Conservation (phyloP, 2,329 filamentous ascomycete genomes). For the Ilyonectria robusta region DNA sequence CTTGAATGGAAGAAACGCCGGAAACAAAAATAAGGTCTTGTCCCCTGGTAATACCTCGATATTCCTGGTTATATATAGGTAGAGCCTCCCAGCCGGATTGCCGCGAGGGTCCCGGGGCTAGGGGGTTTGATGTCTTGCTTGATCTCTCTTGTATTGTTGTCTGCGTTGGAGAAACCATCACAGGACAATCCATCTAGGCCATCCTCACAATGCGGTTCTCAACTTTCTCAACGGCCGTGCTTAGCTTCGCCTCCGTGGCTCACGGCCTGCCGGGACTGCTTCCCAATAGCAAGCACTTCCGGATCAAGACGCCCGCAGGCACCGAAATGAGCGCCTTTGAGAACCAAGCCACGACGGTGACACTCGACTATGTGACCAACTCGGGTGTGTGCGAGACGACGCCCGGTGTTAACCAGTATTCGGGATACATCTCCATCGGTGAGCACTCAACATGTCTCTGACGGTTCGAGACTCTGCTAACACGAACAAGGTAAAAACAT, state of each 20-base stretch:
- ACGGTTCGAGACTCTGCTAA: not conserved
- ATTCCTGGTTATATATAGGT: not conserved
- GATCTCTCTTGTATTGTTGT: not conserved
- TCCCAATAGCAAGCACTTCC: slow-evolving; percentile 38
- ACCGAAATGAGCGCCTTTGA: slow-evolving; percentile 34
- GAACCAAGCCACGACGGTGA: slow-evolving; percentile 39
- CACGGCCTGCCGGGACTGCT: slow-evolving; percentile 37
- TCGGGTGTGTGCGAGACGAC: slow-evolving; percentile 68
- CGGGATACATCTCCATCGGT: slow-evolving; percentile 74
- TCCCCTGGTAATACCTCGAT: not conserved
- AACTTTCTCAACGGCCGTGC: slow-evolving; percentile 31
- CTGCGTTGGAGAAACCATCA: not conserved
- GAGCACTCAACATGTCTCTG: slow-evolving; percentile 40
- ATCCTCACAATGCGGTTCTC: slow-evolving; percentile 39
- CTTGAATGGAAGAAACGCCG: not conserved
- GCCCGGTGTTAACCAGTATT: slow-evolving; percentile 74
- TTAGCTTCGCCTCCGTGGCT: slow-evolving; percentile 35
- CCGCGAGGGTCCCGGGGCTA: not conserved
- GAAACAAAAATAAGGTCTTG: slow-evolving; percentile 5
- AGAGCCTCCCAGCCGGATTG: not conserved
- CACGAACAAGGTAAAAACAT: slow-evolving; percentile 40
- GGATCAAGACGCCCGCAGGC: slow-evolving; percentile 25
- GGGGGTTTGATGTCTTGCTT: not conserved
- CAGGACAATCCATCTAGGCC: not conserved
- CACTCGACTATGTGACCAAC: slow-evolving; percentile 44